Percentiles rank a stretch among this genome's conserved stretches.
Evolutionary conservation across 2,329 filamentous ascomycete genomes (phyloP).

Genomic region (Ceratocystis diversiconidia): DNA sequence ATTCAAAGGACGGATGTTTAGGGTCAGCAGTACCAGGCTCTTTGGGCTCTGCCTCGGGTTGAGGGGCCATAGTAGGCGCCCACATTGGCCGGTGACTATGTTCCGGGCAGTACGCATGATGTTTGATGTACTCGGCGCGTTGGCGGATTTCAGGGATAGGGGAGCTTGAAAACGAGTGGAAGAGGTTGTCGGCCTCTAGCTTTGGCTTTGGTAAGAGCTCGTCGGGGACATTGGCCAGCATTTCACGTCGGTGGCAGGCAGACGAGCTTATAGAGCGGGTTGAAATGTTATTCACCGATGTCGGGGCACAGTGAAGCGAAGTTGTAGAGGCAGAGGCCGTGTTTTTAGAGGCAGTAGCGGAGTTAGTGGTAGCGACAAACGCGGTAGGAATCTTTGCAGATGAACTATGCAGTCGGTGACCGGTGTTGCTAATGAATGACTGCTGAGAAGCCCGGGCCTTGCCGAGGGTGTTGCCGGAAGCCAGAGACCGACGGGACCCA

Average conservation of each 20-base stretch:
- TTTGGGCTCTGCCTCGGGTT: constrained; percentile 47
- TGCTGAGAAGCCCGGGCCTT: background rate
- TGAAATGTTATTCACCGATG: background rate
- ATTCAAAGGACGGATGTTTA: constrained; percentile 81
- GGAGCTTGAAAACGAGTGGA: constrained; percentile 81
- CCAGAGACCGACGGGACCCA: background rate
- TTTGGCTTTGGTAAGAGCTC: constrained; percentile 22
- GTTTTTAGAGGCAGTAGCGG: background rate
- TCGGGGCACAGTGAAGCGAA: background rate
- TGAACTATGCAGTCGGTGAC: constrained; percentile 12
- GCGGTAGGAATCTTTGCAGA: background rate
- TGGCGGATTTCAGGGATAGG: constrained; percentile 77
- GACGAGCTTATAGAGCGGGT: constrained; percentile 12
- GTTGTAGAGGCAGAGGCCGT: background rate
- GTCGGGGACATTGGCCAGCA: constrained; percentile 19
- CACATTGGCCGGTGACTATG: constrained; percentile 69
- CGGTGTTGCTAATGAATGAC: background rate
- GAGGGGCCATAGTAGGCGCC: constrained; percentile 47
- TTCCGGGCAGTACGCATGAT: constrained; percentile 88
- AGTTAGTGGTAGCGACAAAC: background rate
- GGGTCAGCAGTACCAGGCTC: constrained; percentile 41
- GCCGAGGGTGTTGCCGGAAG: background rate
- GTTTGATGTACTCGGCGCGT: constrained; percentile 78
- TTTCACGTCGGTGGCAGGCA: constrained; percentile 7
- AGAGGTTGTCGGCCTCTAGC: constrained; percentile 66